These are phyloP conservation scores for Pythium dissimile DNA, from an alignment of 352 stramenopile genomes.

Conservation along the genomic window DNA sequence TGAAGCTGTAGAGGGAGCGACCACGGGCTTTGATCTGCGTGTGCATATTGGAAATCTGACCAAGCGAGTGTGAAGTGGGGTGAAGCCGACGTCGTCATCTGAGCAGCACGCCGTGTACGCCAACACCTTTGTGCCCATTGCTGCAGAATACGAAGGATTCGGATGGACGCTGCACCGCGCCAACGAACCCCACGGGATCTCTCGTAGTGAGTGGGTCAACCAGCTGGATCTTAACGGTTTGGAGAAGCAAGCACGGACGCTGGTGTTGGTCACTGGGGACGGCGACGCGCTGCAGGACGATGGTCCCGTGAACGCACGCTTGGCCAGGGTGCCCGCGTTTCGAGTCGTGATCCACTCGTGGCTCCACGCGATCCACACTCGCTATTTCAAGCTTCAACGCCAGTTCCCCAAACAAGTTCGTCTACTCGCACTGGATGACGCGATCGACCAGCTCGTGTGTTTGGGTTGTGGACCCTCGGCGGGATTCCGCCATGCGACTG, in stretches of 20 bases:
- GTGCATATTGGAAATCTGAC: not conserved
- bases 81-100: not conserved
- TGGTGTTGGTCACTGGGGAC: not conserved
- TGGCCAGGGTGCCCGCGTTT: not conserved
- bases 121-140: not conserved
- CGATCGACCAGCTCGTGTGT: not conserved
- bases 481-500: too few relatives aligned
- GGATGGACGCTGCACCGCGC: not conserved
- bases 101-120: not conserved
- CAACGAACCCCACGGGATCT: not conserved
- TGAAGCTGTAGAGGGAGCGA: not conserved
- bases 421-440: not conserved
- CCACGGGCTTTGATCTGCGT: not conserved
- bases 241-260: not conserved
- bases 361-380: constrained; percentile 7
- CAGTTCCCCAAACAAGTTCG: not conserved
- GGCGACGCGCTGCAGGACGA: not conserved
- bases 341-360: not conserved
- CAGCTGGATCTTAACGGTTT: not conserved
- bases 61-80: not conserved
- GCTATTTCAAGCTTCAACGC: not conserved
- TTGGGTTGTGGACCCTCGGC: too few relatives aligned
- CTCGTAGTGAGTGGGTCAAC: not conserved
- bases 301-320: not conserved
- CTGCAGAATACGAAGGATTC: not conserved